Conservation (phyloP, 2,329 filamentous ascomycete species). For the Phyllosticta citribraziliensis region DNA sequence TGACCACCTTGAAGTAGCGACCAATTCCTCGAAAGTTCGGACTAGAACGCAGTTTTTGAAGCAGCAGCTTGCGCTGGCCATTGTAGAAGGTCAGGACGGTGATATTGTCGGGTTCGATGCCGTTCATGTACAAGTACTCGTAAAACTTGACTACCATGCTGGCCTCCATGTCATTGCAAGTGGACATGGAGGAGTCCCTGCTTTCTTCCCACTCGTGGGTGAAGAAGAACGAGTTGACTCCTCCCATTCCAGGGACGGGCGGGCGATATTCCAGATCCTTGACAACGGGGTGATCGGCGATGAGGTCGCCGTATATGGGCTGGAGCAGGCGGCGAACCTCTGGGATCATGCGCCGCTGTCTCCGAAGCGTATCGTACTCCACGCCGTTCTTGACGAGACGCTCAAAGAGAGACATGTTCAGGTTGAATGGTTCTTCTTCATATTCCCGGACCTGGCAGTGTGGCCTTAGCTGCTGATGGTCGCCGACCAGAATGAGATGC, state of each 20-base stretch:
- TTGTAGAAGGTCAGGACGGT: conserved; percentile 84
- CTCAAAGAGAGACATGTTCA: conserved; percentile 72
- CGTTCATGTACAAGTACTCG: conserved; percentile 61
- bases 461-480: conserved; percentile 70
- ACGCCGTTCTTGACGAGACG: conserved; percentile 58
- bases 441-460: conserved; percentile 55
- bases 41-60: conserved; percentile 37
- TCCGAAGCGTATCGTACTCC: conserved; percentile 53
- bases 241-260: conserved; percentile 53
- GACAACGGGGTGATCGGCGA: conserved; percentile 50
- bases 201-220: conserved; percentile 56
- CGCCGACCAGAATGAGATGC: conserved; percentile 62
- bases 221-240: conserved; percentile 51
- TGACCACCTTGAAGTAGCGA: conserved; percentile 54
- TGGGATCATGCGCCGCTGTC: conserved; percentile 65
- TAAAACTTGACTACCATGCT: conserved; percentile 66
- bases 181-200: conserved; percentile 54
- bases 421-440: conserved; percentile 49
- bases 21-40: conserved; percentile 30
- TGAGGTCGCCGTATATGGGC: conserved; percentile 52
- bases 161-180: conserved; percentile 61
- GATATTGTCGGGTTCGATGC: conserved; percentile 50
- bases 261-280: conserved; percentile 34
- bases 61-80: conserved; percentile 62
- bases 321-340: conserved; percentile 52